Base-by-base conservation (phyloP, 2,329 filamentous ascomycete genomes). In the Pochonia chlamydosporia region DNA sequence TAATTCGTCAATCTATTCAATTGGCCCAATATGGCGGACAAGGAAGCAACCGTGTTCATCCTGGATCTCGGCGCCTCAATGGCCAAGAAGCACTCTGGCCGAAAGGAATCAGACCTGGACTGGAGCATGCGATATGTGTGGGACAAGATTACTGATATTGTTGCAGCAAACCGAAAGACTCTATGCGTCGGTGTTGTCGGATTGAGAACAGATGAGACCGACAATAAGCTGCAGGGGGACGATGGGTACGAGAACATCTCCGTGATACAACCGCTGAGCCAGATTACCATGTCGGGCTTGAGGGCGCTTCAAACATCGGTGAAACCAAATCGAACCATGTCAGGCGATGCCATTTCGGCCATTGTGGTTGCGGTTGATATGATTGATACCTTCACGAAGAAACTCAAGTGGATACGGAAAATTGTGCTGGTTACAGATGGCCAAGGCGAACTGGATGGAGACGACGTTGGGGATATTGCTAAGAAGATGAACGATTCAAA, bases 121-220 rank as follows among this genome's bases (percentile, higher is more conserved):
- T 99, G 85, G 82, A 81, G 82, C 41, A 84, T 97, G 81, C 81
- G 82, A 52, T 99, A 96, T 68, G 79, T 97, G 43, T 99, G 92
- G 91, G 92, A 97, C 73, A 93, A 88, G 63, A 79, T 85, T 36
- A 81, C 80, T 20, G 84, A 84, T 60, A 84, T 82, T 3, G 83
- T 84, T 10, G 80, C 83, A 4, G 75, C 82, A 1, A 85, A 81
- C 31, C 77, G 83, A 31, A 84, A 81, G 61, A 84, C 79, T 2
- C 79, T 83, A 68, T 82, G 81, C 7, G 83, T 86, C 53, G 79
- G 89, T n/a, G 85, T 96, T 2, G 67, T 99, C 49, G 93, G 87
- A 1, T 72, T 96, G 47, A 81, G 88, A 49, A 95, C 91, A 16
- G 84, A 96, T 57, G 82, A 75, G 36, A 91, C 89, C 0, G 63